These are phyloP conservation scores for Alternaria tenuissima DNA, from an alignment of 2,329 filamentous ascomycete species.

Conservation along the genomic window DNA sequence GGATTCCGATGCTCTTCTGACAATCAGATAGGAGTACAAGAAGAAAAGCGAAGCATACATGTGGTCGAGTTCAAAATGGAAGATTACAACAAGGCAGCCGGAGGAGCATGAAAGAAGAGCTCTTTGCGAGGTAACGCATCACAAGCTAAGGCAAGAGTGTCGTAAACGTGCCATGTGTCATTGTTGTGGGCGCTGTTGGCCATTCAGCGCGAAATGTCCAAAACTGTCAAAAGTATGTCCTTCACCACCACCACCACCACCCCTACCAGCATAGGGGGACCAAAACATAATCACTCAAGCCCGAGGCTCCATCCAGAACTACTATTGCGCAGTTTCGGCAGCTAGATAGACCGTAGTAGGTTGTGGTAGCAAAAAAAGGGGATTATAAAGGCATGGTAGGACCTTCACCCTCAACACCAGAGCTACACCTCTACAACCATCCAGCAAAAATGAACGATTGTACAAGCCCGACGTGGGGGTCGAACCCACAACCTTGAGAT, in stretches of 20 bases:
- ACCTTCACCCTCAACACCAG: neutral
- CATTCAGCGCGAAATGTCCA: neutral
- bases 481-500: constrained; percentile 12
- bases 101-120: neutral
- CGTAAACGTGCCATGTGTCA: neutral
- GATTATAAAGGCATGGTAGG: neutral
- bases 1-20: neutral
- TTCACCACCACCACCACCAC: neutral
- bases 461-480: constrained; percentile 12
- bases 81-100: neutral
- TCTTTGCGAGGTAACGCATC: neutral
- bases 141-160: too few relatives aligned
- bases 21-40: neutral
- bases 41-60: neutral
- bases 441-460: neutral
- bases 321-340: neutral
- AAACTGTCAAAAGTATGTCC: neutral
- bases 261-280: neutral
- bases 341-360: neutral
- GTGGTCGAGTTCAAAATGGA: neutral
- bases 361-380: neutral
- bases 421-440: neutral
- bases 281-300: neutral
- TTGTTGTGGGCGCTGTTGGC: neutral
- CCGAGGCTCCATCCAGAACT: neutral